Evolutionary conservation across 192 early-diverging fungal genomes (phyloP).

Genomic region (Ramicandelaber brevisporus): DNA sequence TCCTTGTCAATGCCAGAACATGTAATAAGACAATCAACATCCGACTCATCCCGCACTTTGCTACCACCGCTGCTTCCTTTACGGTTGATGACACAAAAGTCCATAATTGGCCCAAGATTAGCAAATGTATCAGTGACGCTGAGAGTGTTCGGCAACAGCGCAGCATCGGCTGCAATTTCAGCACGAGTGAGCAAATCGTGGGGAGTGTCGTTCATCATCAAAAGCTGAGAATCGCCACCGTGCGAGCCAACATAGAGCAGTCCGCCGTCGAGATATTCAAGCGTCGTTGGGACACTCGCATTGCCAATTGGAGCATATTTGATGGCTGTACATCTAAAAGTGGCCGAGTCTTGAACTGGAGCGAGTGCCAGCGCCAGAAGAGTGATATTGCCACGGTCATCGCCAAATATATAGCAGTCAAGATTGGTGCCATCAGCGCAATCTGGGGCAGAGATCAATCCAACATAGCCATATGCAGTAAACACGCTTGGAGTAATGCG

Average conservation of each 20-base stretch:
- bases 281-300: conserved; percentile 14
- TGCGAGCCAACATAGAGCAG: conserved; percentile 49
- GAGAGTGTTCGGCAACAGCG: conserved; percentile 12
- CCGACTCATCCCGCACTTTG: too few relatives aligned
- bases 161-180: conserved; percentile 9
- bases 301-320: conserved; percentile 9
- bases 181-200: too few relatives aligned
- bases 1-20: conserved; percentile 41
- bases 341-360: too few relatives aligned
- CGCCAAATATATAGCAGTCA: too few relatives aligned
- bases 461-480: too few relatives aligned
- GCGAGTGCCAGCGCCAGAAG: too few relatives aligned
- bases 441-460: too few relatives aligned
- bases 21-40: conserved; percentile 44
- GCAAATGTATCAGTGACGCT: conserved; percentile 25
- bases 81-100: conserved; percentile 60
- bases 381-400: too few relatives aligned
- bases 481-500: too few relatives aligned
- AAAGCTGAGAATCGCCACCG: conserved; percentile 48
- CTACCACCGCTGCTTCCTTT: too few relatives aligned
- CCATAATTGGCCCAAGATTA: conserved; percentile 49
- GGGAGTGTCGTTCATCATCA: conserved; percentile 23
- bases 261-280: conserved; percentile 33
- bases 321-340: too few relatives aligned
- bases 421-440: too few relatives aligned